phyloP scores from a whole-genome alignment of 768 basidiomycete genomes.

The Agaricus subrufescens region DNA sequence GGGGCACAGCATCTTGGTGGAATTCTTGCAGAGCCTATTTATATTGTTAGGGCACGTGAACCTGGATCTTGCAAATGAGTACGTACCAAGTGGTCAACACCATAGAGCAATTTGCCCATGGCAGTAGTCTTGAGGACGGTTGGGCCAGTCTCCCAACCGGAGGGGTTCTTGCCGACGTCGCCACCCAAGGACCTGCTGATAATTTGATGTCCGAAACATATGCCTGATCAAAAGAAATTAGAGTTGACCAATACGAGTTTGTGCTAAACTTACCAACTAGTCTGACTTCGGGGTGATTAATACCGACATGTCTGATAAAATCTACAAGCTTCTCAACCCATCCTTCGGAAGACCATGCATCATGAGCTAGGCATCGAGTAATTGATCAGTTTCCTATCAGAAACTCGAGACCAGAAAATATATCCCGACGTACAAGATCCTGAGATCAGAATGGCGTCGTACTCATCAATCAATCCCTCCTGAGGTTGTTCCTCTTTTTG shows the following conservation, averaged over 20 bases:
- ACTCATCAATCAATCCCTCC: conserved; percentile 43
- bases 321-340: conserved; percentile 73
- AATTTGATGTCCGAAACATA: conserved; percentile 87
- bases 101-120: conserved; percentile 51
- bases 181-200: conserved; percentile 74
- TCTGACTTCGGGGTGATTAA: neutral
- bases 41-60: no score
- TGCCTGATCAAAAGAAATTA: conserved; percentile 38
- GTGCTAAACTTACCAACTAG: conserved; percentile 44
- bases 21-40: no score
- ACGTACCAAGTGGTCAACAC: no score
- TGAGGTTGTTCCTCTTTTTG: conserved; percentile 52
- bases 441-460: conserved; percentile 71
- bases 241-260: neutral
- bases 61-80: no score
- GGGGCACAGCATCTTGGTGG: no score
- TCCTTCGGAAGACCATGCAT: conserved; percentile 66
- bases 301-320: conserved; percentile 32
- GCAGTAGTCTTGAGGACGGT: conserved; percentile 53
- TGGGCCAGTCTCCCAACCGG: conserved; percentile 78
- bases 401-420: neutral
- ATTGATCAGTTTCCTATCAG: neutral
- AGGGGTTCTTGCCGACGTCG: conserved; percentile 55
- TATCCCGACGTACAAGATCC: conserved; percentile 59
- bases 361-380: conserved; percentile 46